Conservation (phyloP, 1,284 basidiomycete species). For the Cutaneotrichosporon daszewskae region DNA sequence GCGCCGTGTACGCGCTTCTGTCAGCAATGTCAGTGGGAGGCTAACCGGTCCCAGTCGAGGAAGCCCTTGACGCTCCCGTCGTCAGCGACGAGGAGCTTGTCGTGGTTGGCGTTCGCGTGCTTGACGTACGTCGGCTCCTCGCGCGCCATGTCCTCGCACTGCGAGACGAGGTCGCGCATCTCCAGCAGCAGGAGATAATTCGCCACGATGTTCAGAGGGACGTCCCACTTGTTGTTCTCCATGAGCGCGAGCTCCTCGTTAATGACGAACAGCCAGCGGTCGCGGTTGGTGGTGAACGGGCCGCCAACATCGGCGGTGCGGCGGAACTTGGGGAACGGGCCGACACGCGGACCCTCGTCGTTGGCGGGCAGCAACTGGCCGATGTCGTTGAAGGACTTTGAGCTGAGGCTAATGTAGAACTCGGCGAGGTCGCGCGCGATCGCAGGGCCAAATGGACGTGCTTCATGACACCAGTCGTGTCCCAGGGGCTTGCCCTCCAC, state of each 20-base stretch:
- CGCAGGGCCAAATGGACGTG: too few species aligned
- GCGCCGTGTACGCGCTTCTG: background rate
- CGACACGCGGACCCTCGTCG: too few species aligned
- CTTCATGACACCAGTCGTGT: too few species aligned
- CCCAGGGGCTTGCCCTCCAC: too few species aligned
- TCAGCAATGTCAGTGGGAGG: background rate
- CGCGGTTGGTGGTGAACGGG: background rate
- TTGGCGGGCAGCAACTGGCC: too few species aligned
- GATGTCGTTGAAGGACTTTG: background rate
- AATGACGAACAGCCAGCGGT: background rate
- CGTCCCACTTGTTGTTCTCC: background rate
- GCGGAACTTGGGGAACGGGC: too few species aligned
- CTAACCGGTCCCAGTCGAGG: slow-evolving; percentile 3
- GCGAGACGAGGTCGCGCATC: slow-evolving; percentile 1
- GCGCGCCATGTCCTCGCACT: background rate
- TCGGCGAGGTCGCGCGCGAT: background rate
- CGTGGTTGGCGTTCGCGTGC: background rate
- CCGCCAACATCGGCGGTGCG: too few species aligned
- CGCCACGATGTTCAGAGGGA: background rate
- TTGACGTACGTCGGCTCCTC: background rate
- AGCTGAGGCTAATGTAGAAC: background rate
- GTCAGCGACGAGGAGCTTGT: background rate
- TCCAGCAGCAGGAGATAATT: slow-evolving; percentile 2
- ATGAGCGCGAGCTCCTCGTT: background rate
- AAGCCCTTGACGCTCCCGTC: background rate